Conservation (phyloP, 176 grass and related monocot species). For the Areca catechu region DNA sequence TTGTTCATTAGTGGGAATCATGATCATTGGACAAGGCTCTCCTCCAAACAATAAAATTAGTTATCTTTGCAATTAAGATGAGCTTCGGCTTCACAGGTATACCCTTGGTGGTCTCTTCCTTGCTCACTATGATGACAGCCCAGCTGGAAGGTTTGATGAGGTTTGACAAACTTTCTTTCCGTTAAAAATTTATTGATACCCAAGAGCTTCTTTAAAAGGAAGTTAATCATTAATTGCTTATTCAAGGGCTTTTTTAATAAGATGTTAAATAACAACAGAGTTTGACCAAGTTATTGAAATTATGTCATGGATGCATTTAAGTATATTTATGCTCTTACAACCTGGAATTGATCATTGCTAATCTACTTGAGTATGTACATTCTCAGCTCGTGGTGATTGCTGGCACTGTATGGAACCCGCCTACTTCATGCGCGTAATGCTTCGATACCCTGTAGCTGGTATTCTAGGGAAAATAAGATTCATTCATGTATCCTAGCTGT, state of each 20-base stretch:
- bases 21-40: background rate
- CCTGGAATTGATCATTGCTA: background rate
- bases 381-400: slow-evolving; percentile 88
- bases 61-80: background rate
- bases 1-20: no score
- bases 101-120: slow-evolving; percentile 94
- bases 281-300: no score
- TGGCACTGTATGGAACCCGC: slow-evolving; percentile 91
- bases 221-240: no score
- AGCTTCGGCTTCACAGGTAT: slow-evolving; percentile 29
- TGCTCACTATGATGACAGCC: slow-evolving; percentile 92
- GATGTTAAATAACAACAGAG: no score
- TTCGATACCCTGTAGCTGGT: background rate
- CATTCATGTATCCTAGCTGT: background rate
- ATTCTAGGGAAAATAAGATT: slow-evolving; percentile 4
- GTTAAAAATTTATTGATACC: background rate
- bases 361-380: slow-evolving; percentile 1
- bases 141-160: slow-evolving; percentile 89
- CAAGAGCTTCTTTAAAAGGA: no score
- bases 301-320: no score
- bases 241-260: no score
- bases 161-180: background rate
- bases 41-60: background rate
- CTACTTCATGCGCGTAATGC: slow-evolving; percentile 87
- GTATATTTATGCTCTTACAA: no score